phyloP scores from a whole-genome alignment of 208 protist genomes.

The Leishmania lainsoni region DNA sequence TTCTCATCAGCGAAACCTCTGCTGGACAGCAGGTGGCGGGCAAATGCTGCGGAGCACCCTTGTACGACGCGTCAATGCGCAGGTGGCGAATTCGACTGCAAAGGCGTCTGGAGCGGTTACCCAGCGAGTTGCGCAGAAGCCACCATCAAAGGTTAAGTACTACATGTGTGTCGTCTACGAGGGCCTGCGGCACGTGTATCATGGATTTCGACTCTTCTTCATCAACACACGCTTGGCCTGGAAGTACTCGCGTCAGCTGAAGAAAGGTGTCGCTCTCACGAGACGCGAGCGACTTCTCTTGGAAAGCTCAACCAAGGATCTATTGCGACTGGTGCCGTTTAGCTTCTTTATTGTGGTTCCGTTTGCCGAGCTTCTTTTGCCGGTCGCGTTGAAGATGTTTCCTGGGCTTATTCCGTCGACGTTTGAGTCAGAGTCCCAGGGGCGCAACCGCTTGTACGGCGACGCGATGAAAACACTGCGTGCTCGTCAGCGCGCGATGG shows the following conservation, averaged over 20 bases:
- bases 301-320: constrained; percentile 92
- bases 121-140: constrained; percentile 24
- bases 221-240: constrained; percentile 88
- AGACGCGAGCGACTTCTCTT: constrained; percentile 89
- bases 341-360: constrained; percentile 97
- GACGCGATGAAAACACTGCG: constrained; percentile 79
- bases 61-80: constrained; percentile 32
- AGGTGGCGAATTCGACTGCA: constrained; percentile 12
- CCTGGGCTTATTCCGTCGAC: constrained; percentile 96
- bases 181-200: constrained; percentile 83
- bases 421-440: constrained; percentile 92
- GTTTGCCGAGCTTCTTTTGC: constrained; percentile 96
- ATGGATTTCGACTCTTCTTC: constrained; percentile 90
- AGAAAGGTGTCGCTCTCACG: constrained; percentile 84
- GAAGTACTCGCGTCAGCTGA: constrained; percentile 87
- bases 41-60: constrained; percentile 49
- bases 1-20: constrained; percentile 6
- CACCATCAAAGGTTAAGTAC: constrained; percentile 36
- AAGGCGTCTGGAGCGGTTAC: constrained; percentile 12
- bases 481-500: constrained; percentile 81
- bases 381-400: constrained; percentile 96
- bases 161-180: constrained; percentile 51
- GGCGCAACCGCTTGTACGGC: constrained; percentile 76
- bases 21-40: neutral
- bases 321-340: constrained; percentile 97